These are phyloP conservation scores for Gomphus sp. DNA, from an alignment of 1,284 basidiomycete genomes.

Conservation along the genomic window DNA sequence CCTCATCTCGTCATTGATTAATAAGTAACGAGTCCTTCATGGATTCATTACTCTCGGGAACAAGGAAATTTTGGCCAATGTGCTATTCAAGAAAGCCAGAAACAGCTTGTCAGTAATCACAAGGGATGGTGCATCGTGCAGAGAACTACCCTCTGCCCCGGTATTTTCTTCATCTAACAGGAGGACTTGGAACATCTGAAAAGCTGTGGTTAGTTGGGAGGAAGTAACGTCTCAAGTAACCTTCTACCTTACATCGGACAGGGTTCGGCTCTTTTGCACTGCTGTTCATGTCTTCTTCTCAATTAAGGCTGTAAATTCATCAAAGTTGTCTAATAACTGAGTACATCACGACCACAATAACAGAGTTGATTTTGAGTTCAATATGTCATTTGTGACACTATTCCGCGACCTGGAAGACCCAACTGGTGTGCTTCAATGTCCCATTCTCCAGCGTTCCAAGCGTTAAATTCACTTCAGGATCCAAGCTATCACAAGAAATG, in stretches of 20 bases:
- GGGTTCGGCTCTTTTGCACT: slow-evolving; percentile 20
- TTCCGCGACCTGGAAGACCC: too few species aligned
- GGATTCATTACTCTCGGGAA: slow-evolving; percentile 28
- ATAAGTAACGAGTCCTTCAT: slow-evolving; percentile 30
- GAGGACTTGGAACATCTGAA: slow-evolving; percentile 25
- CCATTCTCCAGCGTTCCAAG: too few species aligned
- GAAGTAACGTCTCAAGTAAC: not conserved
- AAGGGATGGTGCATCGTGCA: slow-evolving; percentile 28
- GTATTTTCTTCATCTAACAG: slow-evolving; percentile 27
- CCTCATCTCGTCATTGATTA: slow-evolving; percentile 29
- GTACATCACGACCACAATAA: too few species aligned
- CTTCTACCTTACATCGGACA: slow-evolving; percentile 24
- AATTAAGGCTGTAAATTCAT: slow-evolving; percentile 21
- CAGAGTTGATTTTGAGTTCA: too few species aligned
- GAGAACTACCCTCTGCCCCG: slow-evolving; percentile 18
- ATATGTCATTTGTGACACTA: too few species aligned
- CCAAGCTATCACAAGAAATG: too few species aligned
- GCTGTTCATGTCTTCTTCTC: slow-evolving; percentile 27
- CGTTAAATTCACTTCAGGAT: too few species aligned
- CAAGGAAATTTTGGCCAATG: slow-evolving; percentile 18
- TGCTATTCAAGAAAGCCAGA: slow-evolving; percentile 26
- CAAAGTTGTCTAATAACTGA: too few species aligned
- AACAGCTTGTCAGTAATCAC: slow-evolving; percentile 27
- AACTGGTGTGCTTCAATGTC: too few species aligned
- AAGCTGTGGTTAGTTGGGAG: not conserved